Conservation (phyloP, 345 rosid species). For the Brassica cretica region DNA sequence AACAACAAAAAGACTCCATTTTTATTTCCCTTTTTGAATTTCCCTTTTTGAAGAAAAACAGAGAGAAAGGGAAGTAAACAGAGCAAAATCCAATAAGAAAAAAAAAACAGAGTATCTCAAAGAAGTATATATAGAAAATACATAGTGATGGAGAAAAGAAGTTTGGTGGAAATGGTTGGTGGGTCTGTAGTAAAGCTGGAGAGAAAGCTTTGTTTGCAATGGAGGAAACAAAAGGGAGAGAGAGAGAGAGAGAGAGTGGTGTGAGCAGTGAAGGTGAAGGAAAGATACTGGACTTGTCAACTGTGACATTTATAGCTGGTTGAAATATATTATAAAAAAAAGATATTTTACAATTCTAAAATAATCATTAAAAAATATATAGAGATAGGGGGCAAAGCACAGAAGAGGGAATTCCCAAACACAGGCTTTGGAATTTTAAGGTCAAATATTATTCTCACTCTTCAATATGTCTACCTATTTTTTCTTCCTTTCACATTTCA, state of each 20-base stretch:
- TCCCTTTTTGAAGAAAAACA: constrained; percentile 32
- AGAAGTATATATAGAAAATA: constrained; percentile 7
- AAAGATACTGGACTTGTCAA: constrained; percentile 32
- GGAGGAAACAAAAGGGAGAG: constrained; percentile 66
- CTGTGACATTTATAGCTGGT: constrained; percentile 51
- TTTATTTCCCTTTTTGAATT: constrained; percentile 25
- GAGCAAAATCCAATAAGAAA: constrained; percentile 33
- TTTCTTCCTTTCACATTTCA: constrained; percentile 35
- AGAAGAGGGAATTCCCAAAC: constrained; percentile 30
- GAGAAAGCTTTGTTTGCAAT: constrained; percentile 85
- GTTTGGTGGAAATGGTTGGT: constrained; percentile 56
- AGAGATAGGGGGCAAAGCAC: constrained; percentile 18
- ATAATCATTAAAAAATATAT: background rate
- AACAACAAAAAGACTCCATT: constrained; percentile 41
- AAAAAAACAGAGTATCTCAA: constrained; percentile 18
- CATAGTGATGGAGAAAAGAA: constrained; percentile 10
- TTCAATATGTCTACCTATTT: background rate
- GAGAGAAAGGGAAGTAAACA: background rate
- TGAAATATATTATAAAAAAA: background rate
- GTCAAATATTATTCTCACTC: constrained; percentile 24
- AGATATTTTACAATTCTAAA: background rate
- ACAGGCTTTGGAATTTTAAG: constrained; percentile 29
- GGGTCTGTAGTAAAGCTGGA: constrained; percentile 54
- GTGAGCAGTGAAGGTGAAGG: constrained; percentile 54
- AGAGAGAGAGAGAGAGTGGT: constrained; percentile 27